Evolutionary conservation across 164 flowering plant species (phyloP).

Genomic region (grape (Vitis vinifera)): DNA sequence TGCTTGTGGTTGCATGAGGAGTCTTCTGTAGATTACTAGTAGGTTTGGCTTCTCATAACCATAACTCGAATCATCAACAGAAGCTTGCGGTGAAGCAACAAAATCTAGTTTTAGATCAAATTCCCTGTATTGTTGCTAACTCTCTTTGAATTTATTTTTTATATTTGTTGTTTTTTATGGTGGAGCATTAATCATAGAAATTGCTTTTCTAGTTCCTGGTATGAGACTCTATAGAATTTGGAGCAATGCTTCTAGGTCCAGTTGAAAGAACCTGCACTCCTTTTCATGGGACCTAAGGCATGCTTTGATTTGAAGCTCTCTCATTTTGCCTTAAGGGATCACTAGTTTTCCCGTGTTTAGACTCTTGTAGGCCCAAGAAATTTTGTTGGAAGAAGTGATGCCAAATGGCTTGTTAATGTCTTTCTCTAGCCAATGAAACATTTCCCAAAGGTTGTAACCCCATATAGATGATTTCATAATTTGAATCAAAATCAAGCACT

Average conservation of each 20-base stretch:
- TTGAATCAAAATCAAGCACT: conserved; percentile 23
- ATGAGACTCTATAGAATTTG: conserved; percentile 47
- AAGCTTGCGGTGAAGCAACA: too few species aligned
- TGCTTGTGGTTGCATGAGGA: too few species aligned
- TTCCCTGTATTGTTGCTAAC: too few species aligned
- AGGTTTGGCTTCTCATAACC: too few species aligned
- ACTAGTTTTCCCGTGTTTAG: conserved; percentile 34
- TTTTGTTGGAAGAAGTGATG: conserved; percentile 41
- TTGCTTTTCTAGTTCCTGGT: conserved; percentile 22
- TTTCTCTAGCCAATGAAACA: conserved; percentile 63
- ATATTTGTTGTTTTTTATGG: conserved; percentile 14
- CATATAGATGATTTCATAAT: conserved; percentile 31
- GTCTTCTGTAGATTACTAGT: too few species aligned
- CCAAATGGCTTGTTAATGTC: conserved; percentile 65
- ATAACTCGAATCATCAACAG: too few species aligned
- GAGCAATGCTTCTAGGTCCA: conserved; percentile 55
- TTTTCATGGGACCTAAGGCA: conserved; percentile 38
- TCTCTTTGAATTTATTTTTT: neutral
- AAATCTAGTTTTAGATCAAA: too few species aligned
- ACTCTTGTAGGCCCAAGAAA: conserved; percentile 45
- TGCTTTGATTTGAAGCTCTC: conserved; percentile 54
- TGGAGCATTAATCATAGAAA: conserved; percentile 12
- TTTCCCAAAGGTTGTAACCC: conserved; percentile 73
- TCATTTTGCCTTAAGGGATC: conserved; percentile 69
- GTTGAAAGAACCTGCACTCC: conserved; percentile 37